phyloP scores from a whole-genome alignment of 176 grass and related monocot genomes.

The Ampelocalamus luodianensis region DNA sequence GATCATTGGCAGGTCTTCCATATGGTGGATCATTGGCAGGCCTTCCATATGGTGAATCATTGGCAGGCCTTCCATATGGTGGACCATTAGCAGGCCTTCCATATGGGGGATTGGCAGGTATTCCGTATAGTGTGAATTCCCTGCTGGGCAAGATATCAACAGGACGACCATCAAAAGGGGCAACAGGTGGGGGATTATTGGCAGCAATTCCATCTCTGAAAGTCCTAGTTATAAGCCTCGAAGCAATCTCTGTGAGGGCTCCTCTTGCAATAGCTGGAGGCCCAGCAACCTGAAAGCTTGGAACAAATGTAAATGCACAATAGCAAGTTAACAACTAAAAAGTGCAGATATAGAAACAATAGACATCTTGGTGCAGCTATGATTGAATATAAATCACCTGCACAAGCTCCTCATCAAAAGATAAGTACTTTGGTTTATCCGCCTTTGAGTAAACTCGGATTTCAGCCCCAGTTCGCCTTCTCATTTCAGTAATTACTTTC shows the following conservation, averaged over 20 bases:
- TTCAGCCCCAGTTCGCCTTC: conserved; percentile 80
- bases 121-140: conserved; percentile 45
- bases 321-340: conserved; percentile 45
- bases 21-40: conserved; percentile 19
- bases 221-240: conserved; percentile 77
- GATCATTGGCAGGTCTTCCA: conserved; percentile 16
- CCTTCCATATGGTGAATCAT: conserved; percentile 6
- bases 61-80: conserved; percentile 40
- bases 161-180: conserved; percentile 58
- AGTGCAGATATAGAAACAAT: conserved; percentile 35
- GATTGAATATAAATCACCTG: conserved; percentile 68
- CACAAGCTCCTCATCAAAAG: conserved; percentile 87
- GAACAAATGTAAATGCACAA: conserved; percentile 49
- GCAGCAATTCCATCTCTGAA: conserved; percentile 53
- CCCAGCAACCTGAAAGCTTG: conserved; percentile 70
- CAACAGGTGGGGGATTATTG: conserved; percentile 47
- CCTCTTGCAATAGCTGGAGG: conserved; percentile 56
- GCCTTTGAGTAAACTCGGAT: conserved; percentile 93
- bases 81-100: conserved; percentile 33
- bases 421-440: conserved; percentile 85
- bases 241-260: conserved; percentile 73
- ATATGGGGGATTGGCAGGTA: conserved; percentile 48
- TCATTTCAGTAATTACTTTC: conserved; percentile 95
- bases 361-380: conserved; percentile 32
- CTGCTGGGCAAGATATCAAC: conserved; percentile 52